Evolutionary conservation across 2,329 filamentous ascomycete genomes (phyloP).

Genomic region (Amylocarpus encephaloides): DNA sequence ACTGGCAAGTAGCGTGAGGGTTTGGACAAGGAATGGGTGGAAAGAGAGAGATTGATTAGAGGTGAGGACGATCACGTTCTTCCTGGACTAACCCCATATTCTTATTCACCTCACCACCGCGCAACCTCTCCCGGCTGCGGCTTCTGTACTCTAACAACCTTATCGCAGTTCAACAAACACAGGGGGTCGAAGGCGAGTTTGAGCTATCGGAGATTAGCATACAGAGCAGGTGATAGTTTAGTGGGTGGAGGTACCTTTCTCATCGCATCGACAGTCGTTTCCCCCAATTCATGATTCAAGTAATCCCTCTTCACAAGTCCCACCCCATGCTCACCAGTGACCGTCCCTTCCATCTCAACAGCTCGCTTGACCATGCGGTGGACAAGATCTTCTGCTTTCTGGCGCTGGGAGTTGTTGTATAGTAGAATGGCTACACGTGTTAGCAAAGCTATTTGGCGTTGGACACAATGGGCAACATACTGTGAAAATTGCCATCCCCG

Average conservation of each 20-base stretch:
- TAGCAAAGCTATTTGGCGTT: not conserved
- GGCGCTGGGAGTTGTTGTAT: slow-evolving; percentile 62
- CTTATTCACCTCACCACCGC: slow-evolving; percentile 35
- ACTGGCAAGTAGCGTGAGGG: too few relatives aligned
- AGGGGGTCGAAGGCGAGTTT: slow-evolving; percentile 76
- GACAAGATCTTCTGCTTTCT: slow-evolving; percentile 62
- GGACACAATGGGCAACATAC: slow-evolving; percentile 25
- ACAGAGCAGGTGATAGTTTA: not conserved
- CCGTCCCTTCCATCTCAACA: slow-evolving; percentile 78
- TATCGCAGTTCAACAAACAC: slow-evolving; percentile 60
- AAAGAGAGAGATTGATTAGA: too few relatives aligned
- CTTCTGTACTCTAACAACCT: slow-evolving; percentile 57
- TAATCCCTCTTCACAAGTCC: slow-evolving; percentile 82
- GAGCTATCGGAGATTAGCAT: slow-evolving; percentile 42
- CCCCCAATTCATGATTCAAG: slow-evolving; percentile 69
- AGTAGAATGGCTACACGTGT: slow-evolving; percentile 42
- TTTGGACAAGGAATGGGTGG: too few relatives aligned
- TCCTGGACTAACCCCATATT: too few relatives aligned
- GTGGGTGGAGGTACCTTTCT: slow-evolving; percentile 51
- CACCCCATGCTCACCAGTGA: slow-evolving; percentile 80
- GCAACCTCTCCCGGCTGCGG: slow-evolving; percentile 42
- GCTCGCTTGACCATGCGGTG: slow-evolving; percentile 82
- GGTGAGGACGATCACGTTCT: too few relatives aligned
- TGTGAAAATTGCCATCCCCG: slow-evolving; percentile 74
- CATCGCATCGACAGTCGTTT: slow-evolving; percentile 73